Evolutionary conservation across 2,329 filamentous ascomycete genomes (phyloP).

Genomic region (Canariomyces notabilis): DNA sequence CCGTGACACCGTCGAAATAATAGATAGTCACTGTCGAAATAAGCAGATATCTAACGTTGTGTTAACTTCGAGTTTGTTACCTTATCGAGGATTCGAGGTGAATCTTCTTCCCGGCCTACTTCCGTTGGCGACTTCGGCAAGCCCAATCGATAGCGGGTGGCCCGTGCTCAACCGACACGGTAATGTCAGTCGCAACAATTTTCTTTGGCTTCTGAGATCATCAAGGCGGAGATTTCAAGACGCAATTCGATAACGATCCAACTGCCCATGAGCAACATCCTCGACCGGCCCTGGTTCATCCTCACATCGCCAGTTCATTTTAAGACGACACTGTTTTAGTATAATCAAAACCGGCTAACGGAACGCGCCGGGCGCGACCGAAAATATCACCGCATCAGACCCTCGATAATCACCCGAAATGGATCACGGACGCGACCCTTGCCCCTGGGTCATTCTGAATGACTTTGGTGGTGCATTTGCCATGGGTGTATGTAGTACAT

Average conservation of each 20-base stretch:
- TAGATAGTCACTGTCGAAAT: too few relatives aligned
- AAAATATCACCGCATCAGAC: background rate
- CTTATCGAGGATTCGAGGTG: too few relatives aligned
- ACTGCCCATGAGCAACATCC: conserved; percentile 10
- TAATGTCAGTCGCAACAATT: conserved; percentile 19
- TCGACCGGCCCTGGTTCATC: background rate
- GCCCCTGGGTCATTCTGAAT: conserved; percentile 92
- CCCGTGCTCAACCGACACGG: conserved; percentile 9
- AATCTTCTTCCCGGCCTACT: too few relatives aligned
- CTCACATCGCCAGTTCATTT: too few relatives aligned
- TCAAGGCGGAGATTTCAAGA: conserved; percentile 15
- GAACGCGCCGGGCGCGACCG: conserved; percentile 5
- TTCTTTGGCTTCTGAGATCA: conserved; percentile 23
- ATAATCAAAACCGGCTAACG: too few relatives aligned
- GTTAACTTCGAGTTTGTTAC: too few relatives aligned
- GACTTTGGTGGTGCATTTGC: conserved; percentile 96
- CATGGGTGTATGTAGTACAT: conserved; percentile 82
- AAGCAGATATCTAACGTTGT: too few relatives aligned
- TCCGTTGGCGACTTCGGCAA: background rate
- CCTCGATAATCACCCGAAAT: conserved; percentile 40
- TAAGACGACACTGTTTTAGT: too few relatives aligned
- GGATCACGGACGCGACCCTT: conserved; percentile 96
- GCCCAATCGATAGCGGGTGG: background rate
- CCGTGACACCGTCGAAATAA: too few relatives aligned
- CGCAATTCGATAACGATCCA: conserved; percentile 1